Conservation (phyloP, 2,329 filamentous ascomycete genomes). For the Ceratocystis albifundus region DNA sequence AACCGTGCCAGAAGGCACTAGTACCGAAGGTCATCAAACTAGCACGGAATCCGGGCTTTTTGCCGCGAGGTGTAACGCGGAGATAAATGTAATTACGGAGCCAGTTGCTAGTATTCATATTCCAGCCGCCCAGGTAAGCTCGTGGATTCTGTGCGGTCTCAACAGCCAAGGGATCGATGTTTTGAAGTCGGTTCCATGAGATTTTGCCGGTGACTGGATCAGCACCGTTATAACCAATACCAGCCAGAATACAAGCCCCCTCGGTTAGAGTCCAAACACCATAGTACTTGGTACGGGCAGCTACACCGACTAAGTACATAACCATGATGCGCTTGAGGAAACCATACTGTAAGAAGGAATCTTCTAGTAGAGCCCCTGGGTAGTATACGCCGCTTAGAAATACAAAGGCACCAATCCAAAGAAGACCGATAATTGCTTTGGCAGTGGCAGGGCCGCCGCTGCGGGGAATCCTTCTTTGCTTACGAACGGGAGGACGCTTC, state of each 20-base stretch:
- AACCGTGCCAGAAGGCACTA: conserved; percentile 95
- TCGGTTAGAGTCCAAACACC: conserved; percentile 91
- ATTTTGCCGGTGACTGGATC: conserved; percentile 75
- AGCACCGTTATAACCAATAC: conserved; percentile 87
- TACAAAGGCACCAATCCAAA: conserved; percentile 72
- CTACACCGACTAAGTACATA: conserved; percentile 73
- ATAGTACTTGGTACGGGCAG: conserved; percentile 84
- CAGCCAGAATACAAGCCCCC: conserved; percentile 84
- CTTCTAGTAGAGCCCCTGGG: conserved; percentile 50
- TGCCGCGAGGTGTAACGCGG: conserved; percentile 84
- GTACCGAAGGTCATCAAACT: conserved; percentile 89
- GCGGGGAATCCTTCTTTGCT: conserved; percentile 83
- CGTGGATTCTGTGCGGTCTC: conserved; percentile 90
- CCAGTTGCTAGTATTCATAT: conserved; percentile 98
- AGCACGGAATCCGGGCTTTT: conserved; percentile 91
- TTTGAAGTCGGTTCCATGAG: conserved; percentile 77
- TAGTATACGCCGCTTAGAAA: conserved; percentile 58
- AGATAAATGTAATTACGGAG: conserved; percentile 91
- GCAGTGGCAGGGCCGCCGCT: conserved; percentile 73
- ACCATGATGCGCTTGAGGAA: conserved; percentile 64
- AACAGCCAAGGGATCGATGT: conserved; percentile 75
- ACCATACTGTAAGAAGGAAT: conserved; percentile 53
- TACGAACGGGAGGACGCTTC: conserved; percentile 74
- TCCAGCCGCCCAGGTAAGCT: conserved; percentile 85
- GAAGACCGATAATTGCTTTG: conserved; percentile 61